These are phyloP conservation scores for Pseudonitzschia pungens DNA, from an alignment of 108 stramenopile genomes.

Conservation along the genomic window DNA sequence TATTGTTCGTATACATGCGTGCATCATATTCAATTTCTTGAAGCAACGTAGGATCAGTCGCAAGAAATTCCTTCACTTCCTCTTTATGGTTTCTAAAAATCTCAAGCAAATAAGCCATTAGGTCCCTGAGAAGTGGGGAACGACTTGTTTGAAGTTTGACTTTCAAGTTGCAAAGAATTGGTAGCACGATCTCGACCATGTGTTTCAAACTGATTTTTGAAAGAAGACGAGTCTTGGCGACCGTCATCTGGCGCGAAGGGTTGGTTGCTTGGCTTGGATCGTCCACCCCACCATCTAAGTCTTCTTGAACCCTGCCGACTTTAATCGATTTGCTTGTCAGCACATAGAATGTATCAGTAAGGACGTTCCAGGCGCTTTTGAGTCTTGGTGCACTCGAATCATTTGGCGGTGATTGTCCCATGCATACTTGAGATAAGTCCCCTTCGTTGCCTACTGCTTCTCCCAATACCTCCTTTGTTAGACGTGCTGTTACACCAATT, in stretches of 20 bases:
- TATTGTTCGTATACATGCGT: slow-evolving; percentile 14
- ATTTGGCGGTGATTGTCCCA: slow-evolving; percentile 23
- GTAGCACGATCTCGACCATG: slow-evolving; percentile 88
- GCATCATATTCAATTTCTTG: slow-evolving; percentile 87
- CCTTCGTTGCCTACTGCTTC: slow-evolving; percentile 64
- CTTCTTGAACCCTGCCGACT: slow-evolving; percentile 56
- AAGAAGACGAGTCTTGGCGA: slow-evolving; percentile 79
- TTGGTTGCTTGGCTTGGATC: slow-evolving; percentile 48
- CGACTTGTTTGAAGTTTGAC: slow-evolving; percentile 70
- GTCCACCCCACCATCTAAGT: slow-evolving; percentile 59
- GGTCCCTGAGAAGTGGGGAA: slow-evolving; percentile 81
- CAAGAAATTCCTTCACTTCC: slow-evolving; percentile 83
- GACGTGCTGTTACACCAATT: slow-evolving; percentile 81
- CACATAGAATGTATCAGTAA: slow-evolving; percentile 65
- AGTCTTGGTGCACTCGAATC: slow-evolving; percentile 18
- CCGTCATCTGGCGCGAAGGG: slow-evolving; percentile 53
- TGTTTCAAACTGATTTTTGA: slow-evolving; percentile 90
- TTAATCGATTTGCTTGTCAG: slow-evolving; percentile 59
- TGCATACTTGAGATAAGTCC: slow-evolving; percentile 67
- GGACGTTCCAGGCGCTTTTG: slow-evolving; percentile 60
- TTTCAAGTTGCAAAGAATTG: slow-evolving; percentile 89
- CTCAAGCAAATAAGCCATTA: slow-evolving; percentile 82
- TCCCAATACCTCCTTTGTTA: slow-evolving; percentile 86
- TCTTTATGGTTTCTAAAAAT: slow-evolving; percentile 76
- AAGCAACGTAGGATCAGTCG: slow-evolving; percentile 73